phyloP scores from a whole-genome alignment of 2,329 filamentous ascomycete genomes.

The Colletotrichum liaoningense region DNA sequence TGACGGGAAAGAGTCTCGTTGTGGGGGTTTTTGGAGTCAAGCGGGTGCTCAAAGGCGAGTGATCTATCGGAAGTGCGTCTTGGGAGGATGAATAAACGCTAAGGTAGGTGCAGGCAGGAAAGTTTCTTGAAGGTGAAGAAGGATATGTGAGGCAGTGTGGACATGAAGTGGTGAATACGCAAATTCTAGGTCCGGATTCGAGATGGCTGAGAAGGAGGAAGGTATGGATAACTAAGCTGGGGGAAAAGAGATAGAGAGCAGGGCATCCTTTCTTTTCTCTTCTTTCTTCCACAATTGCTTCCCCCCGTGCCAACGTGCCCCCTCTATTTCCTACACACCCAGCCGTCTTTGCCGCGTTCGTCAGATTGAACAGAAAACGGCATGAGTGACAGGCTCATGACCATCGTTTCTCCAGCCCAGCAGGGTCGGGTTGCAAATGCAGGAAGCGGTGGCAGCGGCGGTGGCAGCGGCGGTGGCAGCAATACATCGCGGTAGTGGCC shows the following conservation, averaged over 20 bases:
- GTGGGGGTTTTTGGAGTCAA: background rate
- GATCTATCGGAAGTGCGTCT: background rate
- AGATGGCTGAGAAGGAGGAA: background rate
- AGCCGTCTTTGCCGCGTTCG: background rate
- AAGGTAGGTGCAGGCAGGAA: background rate
- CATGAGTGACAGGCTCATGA: background rate
- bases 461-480: conserved; percentile 10
- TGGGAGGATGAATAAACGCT: background rate
- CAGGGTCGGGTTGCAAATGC: conserved; percentile 2
- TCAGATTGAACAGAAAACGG: background rate
- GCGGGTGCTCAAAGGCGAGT: background rate
- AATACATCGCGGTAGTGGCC: background rate
- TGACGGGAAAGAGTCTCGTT: background rate
- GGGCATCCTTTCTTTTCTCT: background rate
- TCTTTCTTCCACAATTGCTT: background rate
- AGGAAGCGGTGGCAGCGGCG: conserved; percentile 24
- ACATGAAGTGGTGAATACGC: background rate
- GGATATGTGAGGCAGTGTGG: background rate
- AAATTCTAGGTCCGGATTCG: background rate
- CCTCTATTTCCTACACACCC: background rate
- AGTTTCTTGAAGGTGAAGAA: background rate
- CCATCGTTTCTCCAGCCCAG: background rate
- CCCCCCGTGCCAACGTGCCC: background rate
- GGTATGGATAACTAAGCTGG: background rate
- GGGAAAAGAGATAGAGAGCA: background rate